Conservation (phyloP, 148 eudicot genomes). For the Agrostemma githago region DNA sequence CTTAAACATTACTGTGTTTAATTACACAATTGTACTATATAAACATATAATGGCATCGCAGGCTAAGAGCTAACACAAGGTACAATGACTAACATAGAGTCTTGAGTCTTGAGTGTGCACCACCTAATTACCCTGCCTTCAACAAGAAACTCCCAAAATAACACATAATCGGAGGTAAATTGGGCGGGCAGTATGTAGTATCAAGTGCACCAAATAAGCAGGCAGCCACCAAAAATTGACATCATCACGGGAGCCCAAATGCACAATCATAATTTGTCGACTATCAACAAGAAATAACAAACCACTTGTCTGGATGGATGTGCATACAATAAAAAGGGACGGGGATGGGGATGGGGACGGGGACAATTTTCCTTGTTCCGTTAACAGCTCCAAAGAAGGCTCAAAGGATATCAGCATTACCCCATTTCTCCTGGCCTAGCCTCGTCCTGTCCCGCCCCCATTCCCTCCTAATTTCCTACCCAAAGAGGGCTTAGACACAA, state of each 20-base stretch:
- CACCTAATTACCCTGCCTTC: background rate
- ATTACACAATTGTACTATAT: background rate
- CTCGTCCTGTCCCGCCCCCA: background rate
- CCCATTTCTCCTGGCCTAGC: background rate
- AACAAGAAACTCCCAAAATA: background rate
- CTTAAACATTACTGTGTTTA: background rate
- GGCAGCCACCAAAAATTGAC: background rate
- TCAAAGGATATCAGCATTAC: too few relatives aligned
- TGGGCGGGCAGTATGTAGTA: background rate
- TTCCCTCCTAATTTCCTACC: background rate
- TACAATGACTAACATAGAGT: background rate
- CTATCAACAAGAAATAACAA: background rate
- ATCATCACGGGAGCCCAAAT: background rate
- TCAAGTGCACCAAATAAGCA: constrained; percentile 6
- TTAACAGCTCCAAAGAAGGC: too few relatives aligned
- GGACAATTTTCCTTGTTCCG: background rate
- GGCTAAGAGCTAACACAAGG: background rate
- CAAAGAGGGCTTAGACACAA: background rate
- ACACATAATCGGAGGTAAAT: background rate
- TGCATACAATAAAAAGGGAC: background rate
- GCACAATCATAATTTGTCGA: background rate
- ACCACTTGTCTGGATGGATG: background rate
- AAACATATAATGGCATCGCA: background rate
- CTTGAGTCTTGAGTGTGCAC: background rate
- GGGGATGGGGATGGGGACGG: background rate